A percentile compares a stretch with the other conserved stretches of the same genome.
phyloP scores from a whole-genome alignment of 106 monocot species.

The Dendrobium nobile region DNA sequence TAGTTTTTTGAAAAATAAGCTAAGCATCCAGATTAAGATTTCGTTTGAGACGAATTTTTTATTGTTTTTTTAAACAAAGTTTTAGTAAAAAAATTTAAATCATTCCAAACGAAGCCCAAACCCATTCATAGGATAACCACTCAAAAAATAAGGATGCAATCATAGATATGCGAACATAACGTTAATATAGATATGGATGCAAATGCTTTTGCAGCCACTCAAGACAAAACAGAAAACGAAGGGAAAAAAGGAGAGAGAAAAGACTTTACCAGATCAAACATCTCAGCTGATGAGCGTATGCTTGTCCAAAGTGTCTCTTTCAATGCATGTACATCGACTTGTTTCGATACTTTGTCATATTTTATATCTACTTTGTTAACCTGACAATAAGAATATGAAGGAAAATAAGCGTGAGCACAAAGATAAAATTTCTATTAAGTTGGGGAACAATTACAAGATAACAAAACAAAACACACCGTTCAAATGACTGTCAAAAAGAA shows the following conservation, averaged over 20 bases:
- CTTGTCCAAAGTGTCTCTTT: slow-evolving; percentile 73
- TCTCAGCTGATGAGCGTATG: slow-evolving; percentile 35
- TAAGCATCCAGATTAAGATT: no score
- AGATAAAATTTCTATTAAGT: not conserved
- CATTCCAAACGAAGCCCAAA: no score
- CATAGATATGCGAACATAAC: not conserved
- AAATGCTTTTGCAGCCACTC: not conserved
- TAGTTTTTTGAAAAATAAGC: no score
- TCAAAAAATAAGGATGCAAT: no score
- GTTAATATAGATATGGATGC: not conserved
- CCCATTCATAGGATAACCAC: no score
- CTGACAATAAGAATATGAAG: slow-evolving; percentile 25
- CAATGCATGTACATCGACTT: slow-evolving; percentile 97
- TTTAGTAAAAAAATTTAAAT: no score
- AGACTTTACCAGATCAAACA: slow-evolving; percentile 29
- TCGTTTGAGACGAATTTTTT: no score
- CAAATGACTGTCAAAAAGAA: not conserved
- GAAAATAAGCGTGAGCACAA: not conserved
- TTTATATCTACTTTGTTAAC: slow-evolving; percentile 74
- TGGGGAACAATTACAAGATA: not conserved
- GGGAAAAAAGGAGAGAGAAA: not conserved
- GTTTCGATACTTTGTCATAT: slow-evolving; percentile 92
- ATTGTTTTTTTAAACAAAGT: no score
- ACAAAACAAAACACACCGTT: not conserved
- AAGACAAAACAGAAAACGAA: not conserved